Conservation (phyloP, 768 basidiomycete species). For the Lyophyllum shimeji region DNA sequence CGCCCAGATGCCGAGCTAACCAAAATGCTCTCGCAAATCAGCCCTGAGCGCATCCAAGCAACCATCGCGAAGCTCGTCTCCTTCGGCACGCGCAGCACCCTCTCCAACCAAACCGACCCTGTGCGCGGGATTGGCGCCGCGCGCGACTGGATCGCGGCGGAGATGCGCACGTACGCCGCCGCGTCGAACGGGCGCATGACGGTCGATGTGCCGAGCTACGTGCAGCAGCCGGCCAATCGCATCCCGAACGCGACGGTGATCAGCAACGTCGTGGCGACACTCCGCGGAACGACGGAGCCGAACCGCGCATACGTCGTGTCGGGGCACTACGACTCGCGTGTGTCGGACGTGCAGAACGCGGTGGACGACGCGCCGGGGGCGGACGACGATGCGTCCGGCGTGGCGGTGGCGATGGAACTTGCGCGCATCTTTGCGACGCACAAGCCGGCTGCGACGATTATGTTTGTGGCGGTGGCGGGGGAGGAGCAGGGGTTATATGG, state of each 20-base stretch:
- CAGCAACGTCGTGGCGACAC: slow-evolving; percentile 51
- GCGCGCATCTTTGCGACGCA: slow-evolving; percentile 51
- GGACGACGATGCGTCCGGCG: slow-evolving; percentile 55
- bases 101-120: slow-evolving; percentile 53
- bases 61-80: slow-evolving; percentile 53
- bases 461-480: slow-evolving; percentile 50
- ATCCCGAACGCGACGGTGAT: slow-evolving; percentile 46
- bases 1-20: slow-evolving; percentile 42
- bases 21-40: slow-evolving; percentile 45
- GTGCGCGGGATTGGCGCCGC: slow-evolving; percentile 54
- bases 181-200: slow-evolving; percentile 41
- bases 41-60: slow-evolving; percentile 41
- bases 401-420: slow-evolving; percentile 55
- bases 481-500: slow-evolving; percentile 56
- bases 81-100: slow-evolving; percentile 54
- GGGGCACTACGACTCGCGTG: slow-evolving; percentile 55
- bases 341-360: slow-evolving; percentile 38
- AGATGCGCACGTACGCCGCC: slow-evolving; percentile 40
- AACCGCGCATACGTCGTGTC: slow-evolving; percentile 53
- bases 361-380: slow-evolving; percentile 49
- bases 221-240: slow-evolving; percentile 34
- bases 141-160: slow-evolving; percentile 51
- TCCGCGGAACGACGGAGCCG: slow-evolving; percentile 46
- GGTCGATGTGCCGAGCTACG: slow-evolving; percentile 44
- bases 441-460: slow-evolving; percentile 46